Percentiles rank a stretch among this genome's conserved stretches.
Evolutionary conservation across 768 basidiomycete species (phyloP).

Genomic region (Mrakia hoshinonis): DNA sequence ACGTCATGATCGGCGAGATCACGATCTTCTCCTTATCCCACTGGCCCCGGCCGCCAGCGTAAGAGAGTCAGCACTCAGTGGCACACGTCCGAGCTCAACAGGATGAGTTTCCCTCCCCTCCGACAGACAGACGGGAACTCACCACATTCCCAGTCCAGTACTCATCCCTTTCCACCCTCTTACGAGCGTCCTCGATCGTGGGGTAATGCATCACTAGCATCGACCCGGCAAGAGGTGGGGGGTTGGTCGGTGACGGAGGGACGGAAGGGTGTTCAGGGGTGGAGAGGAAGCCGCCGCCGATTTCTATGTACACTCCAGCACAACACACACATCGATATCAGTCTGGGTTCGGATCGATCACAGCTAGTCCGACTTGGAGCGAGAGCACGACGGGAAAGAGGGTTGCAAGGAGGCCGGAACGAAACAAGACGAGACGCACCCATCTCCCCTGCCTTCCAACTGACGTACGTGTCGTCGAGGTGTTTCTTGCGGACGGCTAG

Average conservation of each 20-base stretch:
- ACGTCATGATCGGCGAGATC: conserved; percentile 45
- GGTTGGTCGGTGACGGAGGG: background rate
- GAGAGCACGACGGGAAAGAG: background rate
- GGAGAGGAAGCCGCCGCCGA: background rate
- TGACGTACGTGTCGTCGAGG: background rate
- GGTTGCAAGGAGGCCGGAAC: background rate
- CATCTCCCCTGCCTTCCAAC: background rate
- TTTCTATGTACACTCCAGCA: background rate
- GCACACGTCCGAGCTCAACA: too few relatives aligned
- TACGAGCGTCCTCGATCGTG: conserved; percentile 46
- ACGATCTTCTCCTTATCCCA: conserved; percentile 54
- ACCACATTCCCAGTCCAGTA: conserved; percentile 47
- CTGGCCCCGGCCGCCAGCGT: conserved; percentile 37
- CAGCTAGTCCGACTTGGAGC: background rate
- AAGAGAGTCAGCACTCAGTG: background rate
- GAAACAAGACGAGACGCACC: background rate
- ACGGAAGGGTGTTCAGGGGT: background rate
- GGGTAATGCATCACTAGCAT: conserved; percentile 52
- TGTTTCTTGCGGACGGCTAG: background rate
- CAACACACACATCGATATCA: background rate
- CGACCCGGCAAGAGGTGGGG: conserved; percentile 43
- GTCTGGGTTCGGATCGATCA: background rate
- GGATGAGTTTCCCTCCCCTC: background rate
- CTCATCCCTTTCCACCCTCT: conserved; percentile 45
- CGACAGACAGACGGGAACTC: too few relatives aligned